phyloP scores from a whole-genome alignment of 306 rosid species.

The Mimosa pudica region DNA sequence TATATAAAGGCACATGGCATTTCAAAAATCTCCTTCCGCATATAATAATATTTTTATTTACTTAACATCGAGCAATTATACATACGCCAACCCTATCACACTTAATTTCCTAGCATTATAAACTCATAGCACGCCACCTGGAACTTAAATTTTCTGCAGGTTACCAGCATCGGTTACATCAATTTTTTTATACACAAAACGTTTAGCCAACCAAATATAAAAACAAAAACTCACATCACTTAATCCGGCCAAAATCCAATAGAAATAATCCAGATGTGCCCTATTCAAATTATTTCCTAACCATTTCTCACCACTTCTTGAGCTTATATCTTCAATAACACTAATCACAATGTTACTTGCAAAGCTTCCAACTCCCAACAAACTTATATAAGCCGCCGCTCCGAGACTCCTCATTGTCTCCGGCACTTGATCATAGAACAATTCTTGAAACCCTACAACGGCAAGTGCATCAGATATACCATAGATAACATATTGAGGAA shows the following conservation, averaged over 20 bases:
- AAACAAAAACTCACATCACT: slow-evolving; percentile 52
- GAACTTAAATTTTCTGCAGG: slow-evolving; percentile 21
- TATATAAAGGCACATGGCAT: background rate
- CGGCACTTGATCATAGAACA: slow-evolving; percentile 79
- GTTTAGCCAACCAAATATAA: slow-evolving; percentile 51
- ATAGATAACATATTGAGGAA: slow-evolving; percentile 61
- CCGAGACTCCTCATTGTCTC: slow-evolving; percentile 63
- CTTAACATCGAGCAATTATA: background rate
- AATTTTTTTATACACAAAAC: slow-evolving; percentile 58
- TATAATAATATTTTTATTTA: too few relatives aligned
- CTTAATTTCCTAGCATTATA: background rate
- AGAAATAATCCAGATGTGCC: slow-evolving; percentile 66
- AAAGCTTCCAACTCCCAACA: slow-evolving; percentile 64
- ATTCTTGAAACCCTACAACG: slow-evolving; percentile 61
- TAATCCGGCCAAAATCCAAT: slow-evolving; percentile 65
- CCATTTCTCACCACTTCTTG: slow-evolving; percentile 48
- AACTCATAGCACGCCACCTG: background rate
- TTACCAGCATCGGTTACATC: slow-evolving; percentile 34
- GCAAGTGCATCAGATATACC: slow-evolving; percentile 22
- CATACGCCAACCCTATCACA: background rate
- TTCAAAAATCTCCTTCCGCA: background rate
- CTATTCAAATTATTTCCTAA: slow-evolving; percentile 58
- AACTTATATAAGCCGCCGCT: slow-evolving; percentile 67
- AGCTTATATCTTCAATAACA: slow-evolving; percentile 39
- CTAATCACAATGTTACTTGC: slow-evolving; percentile 44